Evolutionary conservation across 2,329 filamentous ascomycete species (phyloP), one percentile per base, ranked within the genome.

Genomic region (Fusarium pininemorale): DNA sequence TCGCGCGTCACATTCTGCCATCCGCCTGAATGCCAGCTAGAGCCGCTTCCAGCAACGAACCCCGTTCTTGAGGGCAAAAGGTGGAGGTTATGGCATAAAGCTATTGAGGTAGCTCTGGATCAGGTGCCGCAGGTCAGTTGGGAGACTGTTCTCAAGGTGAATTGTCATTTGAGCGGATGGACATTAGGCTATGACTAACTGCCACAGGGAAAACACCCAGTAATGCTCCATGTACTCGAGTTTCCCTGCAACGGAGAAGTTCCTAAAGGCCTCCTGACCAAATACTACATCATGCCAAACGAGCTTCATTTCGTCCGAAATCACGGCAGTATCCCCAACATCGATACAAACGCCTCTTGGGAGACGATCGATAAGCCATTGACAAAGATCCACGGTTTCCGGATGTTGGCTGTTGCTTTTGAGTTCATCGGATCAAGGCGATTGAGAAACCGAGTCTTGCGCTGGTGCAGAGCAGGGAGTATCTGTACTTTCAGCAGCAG

Each of bases 351-450:
- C 0, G 83, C 86, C 4, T 91, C 88, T 0, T 93, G 90, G 90
- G 90, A 92, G 77, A 93, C 93, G 91, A 93, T 93, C 66, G 91
- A 88, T 8, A 83, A 91, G 69, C 85, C 86, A 0, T 82, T 93
- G 1, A 91, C 91, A 0, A 86, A 84, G 26, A 92, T 93, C 57
- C 92, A 93, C 68, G 91, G 91, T 0, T 90, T 85, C n/a, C 91
- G 91, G 0, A 81, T 93, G 0, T 85, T 91, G 14, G 84, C 87
- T 0, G 85, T 93, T 0, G 90, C 92, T 0, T 84, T 91, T 73
- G 90, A 90, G 0, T 92, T 92, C 70, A 92, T 63, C 84, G 87
- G 5, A 86, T 92, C 80, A 90, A 89, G 41, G 91, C 87, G 7
- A 90, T 93, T 39, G 74, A 82, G 12, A 80, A 85, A 3, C 89